phyloP scores from a whole-genome alignment of 768 basidiomycete species.

The Rhodotorula kratochvilovae region DNA sequence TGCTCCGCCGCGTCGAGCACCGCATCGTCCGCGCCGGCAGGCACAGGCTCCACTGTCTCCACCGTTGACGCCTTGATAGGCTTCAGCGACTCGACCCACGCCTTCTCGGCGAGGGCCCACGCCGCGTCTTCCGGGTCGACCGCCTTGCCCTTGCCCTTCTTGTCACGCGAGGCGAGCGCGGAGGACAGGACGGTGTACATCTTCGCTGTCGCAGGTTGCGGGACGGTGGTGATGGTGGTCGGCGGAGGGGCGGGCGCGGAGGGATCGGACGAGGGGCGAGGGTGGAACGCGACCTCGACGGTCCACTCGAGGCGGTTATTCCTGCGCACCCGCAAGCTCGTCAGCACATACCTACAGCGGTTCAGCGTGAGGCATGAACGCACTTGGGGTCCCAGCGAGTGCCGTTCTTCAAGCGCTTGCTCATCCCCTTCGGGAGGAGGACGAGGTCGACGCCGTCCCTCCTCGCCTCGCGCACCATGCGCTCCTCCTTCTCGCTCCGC shows the following conservation, averaged over 20 bases:
- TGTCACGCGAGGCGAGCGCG: slow-evolving; percentile 12
- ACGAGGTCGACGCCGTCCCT: slow-evolving; percentile 33
- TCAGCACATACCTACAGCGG: no score
- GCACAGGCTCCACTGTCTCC: background rate
- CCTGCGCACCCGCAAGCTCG: background rate
- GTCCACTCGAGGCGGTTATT: slow-evolving; percentile 36
- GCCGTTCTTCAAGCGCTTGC: slow-evolving; percentile 27
- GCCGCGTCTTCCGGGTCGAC: slow-evolving; percentile 23
- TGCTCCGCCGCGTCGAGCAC: no score
- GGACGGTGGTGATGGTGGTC: slow-evolving; percentile 5
- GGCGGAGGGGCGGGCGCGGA: slow-evolving; percentile 2
- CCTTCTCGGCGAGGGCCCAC: background rate
- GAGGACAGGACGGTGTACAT: slow-evolving; percentile 13
- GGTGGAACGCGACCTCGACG: slow-evolving; percentile 28
- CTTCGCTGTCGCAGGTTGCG: background rate
- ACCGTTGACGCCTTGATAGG: background rate
- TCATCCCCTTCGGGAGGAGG: slow-evolving; percentile 38
- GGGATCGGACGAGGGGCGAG: slow-evolving; percentile 21
- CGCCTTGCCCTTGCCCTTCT: slow-evolving; percentile 31
- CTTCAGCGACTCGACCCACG: slow-evolving; percentile 22
- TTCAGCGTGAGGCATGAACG: background rate
- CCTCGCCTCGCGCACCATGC: slow-evolving; percentile 32
- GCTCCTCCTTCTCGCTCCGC: slow-evolving; percentile 35
- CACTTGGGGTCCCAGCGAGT: slow-evolving; percentile 36
- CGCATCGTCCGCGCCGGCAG: no score